These are phyloP conservation scores for Diplodia mutila DNA, from an alignment of 2,329 filamentous ascomycete species.

Conservation along the genomic window DNA sequence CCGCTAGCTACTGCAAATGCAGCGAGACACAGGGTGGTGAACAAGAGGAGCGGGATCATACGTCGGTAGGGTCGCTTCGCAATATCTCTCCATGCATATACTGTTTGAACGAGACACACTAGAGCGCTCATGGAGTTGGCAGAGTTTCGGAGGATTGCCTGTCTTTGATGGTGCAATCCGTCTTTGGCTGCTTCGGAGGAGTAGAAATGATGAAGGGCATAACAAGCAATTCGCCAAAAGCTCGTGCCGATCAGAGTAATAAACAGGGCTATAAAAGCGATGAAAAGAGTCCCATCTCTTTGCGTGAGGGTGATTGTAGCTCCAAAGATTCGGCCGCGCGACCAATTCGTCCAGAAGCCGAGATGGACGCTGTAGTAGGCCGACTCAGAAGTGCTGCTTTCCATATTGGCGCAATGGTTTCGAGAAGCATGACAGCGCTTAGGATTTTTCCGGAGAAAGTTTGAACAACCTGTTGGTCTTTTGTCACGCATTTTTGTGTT, in stretches of 20 bases:
- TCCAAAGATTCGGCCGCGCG: constrained; percentile 36
- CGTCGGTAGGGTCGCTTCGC: neutral
- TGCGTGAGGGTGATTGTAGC: constrained; percentile 39
- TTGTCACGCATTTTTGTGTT: no score
- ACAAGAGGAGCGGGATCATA: neutral
- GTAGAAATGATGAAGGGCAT: constrained; percentile 30
- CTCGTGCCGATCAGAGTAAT: constrained; percentile 31
- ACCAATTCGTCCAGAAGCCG: constrained; percentile 42
- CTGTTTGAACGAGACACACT: neutral
- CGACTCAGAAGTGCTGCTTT: no score
- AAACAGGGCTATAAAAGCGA: constrained; percentile 43
- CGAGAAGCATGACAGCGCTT: no score
- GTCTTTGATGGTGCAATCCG: constrained; percentile 33
- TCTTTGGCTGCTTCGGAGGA: constrained; percentile 30
- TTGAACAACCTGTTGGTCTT: no score
- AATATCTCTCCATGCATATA: neutral
- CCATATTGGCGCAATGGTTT: no score
- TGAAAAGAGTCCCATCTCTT: constrained; percentile 37
- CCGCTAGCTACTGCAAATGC: constrained; percentile 23
- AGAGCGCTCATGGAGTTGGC: constrained; percentile 5
- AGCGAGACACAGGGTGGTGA: neutral
- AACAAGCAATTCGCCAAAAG: constrained; percentile 32
- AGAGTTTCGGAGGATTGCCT: constrained; percentile 25
- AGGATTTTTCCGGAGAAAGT: no score
- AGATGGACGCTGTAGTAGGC: constrained; percentile 28